These are phyloP conservation scores for Arxiozyma bovina DNA, from an alignment of 1,139 yeast species.

Conservation along the genomic window DNA sequence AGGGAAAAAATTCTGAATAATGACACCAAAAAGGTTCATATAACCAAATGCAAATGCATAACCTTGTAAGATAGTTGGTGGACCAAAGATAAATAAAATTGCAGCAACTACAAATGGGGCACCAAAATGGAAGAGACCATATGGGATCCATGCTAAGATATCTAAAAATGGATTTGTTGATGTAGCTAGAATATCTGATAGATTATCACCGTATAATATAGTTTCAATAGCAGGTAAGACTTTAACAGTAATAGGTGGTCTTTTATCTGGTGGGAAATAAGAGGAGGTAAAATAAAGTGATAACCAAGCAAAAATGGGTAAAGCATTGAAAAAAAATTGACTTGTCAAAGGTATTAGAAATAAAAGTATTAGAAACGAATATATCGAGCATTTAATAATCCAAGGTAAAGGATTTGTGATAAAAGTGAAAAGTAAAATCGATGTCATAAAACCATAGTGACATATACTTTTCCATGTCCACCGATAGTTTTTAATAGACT, in stretches of 20 bases:
- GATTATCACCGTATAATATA: slow-evolving; percentile 85
- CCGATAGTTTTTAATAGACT: slow-evolving; percentile 42
- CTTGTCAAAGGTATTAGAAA: slow-evolving; percentile 66
- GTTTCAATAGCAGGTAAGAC: slow-evolving; percentile 92
- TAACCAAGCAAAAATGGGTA: slow-evolving; percentile 86
- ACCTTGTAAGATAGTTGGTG: slow-evolving; percentile 79
- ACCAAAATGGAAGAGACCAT: slow-evolving; percentile 82
- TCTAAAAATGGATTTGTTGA: slow-evolving; percentile 61
- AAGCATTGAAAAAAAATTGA: slow-evolving; percentile 77
- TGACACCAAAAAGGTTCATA: slow-evolving; percentile 82
- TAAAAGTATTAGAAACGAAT: slow-evolving; percentile 21
- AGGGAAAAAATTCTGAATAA: slow-evolving; percentile 74
- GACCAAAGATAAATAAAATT: slow-evolving; percentile 75
- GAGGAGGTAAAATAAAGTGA: slow-evolving; percentile 74
- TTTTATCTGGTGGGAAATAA: slow-evolving; percentile 65
- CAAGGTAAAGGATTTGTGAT: slow-evolving; percentile 32
- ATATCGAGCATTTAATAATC: slow-evolving; percentile 26
- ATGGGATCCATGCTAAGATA: slow-evolving; percentile 90
- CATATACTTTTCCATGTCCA: slow-evolving; percentile 40
- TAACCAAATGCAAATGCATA: slow-evolving; percentile 97
- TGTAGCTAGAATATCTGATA: slow-evolving; percentile 78
- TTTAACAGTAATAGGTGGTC: slow-evolving; percentile 86
- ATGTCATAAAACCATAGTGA: slow-evolving; percentile 45
- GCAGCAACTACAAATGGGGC: slow-evolving; percentile 84
- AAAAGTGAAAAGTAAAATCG: slow-evolving; percentile 44